Conservation (phyloP, 164 flowering plant genomes). For the grape (Vitis vinifera) region DNA sequence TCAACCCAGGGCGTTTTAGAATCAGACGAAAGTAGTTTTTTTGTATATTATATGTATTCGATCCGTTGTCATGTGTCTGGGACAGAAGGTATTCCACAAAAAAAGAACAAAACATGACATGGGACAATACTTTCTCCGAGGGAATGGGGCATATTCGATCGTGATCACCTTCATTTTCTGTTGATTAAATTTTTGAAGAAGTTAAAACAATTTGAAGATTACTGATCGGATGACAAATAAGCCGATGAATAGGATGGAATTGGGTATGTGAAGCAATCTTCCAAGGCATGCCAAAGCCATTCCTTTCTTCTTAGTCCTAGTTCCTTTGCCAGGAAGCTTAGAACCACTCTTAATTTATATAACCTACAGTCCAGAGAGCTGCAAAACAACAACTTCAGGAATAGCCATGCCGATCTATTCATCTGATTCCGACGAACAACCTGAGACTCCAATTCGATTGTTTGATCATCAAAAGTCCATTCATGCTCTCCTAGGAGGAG, state of each 20-base stretch:
- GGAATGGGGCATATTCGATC: too few species aligned
- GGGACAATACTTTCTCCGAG: too few species aligned
- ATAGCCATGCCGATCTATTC: conserved; percentile 32
- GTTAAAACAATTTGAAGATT: too few species aligned
- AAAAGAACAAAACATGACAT: too few species aligned
- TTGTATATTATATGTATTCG: too few species aligned
- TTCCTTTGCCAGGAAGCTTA: conserved; percentile 28
- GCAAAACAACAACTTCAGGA: not conserved
- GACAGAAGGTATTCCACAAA: too few species aligned
- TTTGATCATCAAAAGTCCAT: conserved; percentile 34
- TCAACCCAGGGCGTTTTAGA: too few species aligned
- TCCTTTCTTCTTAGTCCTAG: conserved; percentile 28
- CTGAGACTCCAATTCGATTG: conserved; percentile 3
- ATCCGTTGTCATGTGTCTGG: too few species aligned
- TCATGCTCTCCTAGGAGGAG: conserved; percentile 42
- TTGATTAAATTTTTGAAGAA: too few species aligned
- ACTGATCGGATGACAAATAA: too few species aligned
- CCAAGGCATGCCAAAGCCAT: conserved; percentile 34
- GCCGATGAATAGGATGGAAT: not conserved
- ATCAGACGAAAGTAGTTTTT: too few species aligned
- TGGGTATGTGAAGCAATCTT: conserved; percentile 18
- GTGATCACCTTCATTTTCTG: too few species aligned
- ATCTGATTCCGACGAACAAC: conserved; percentile 28
- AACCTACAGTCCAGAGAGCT: not conserved
- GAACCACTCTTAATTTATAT: conserved; percentile 10